phyloP scores from a whole-genome alignment of 768 basidiomycete genomes.

The Amylocystis lapponica region DNA sequence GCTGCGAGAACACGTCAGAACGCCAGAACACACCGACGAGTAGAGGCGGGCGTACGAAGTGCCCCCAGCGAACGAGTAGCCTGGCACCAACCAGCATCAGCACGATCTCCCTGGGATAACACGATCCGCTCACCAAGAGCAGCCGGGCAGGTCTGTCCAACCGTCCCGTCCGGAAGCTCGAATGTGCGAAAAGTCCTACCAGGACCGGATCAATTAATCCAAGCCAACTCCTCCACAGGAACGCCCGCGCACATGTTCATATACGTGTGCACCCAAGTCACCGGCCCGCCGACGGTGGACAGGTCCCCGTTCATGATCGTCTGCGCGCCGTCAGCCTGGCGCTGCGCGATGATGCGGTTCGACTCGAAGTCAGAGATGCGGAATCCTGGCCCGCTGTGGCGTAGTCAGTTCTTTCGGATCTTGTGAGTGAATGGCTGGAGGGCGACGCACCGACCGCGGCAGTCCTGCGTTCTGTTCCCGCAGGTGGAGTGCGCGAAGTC shows the following conservation, averaged over 20 bases:
- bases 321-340: conserved; percentile 66
- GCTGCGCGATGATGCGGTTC: conserved; percentile 63
- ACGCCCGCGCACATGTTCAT: conserved; percentile 70
- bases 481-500: conserved; percentile 72
- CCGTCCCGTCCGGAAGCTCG: conserved; percentile 57
- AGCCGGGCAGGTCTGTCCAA: conserved; percentile 68
- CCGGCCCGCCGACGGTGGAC: conserved; percentile 47
- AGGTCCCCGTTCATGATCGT: conserved; percentile 49
- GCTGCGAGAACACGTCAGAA: conserved; percentile 26
- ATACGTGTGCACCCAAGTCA: conserved; percentile 67
- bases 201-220: too few species aligned
- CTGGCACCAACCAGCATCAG: conserved; percentile 28
- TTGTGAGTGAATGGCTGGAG: neutral
- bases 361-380: conserved; percentile 70
- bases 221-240: too few species aligned
- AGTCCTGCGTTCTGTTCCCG: conserved; percentile 59
- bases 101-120: conserved; percentile 4
- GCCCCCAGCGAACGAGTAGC: conserved; percentile 73
- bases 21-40: neutral
- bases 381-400: conserved; percentile 66
- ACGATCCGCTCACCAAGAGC: conserved; percentile 57
- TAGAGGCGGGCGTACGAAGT: conserved; percentile 50
- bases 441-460: conserved; percentile 57
- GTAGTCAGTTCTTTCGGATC: neutral
- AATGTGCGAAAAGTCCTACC: conserved; percentile 68